Conservation (phyloP, 2,329 filamentous ascomycete species). For the Exserohilum turcica region DNA sequence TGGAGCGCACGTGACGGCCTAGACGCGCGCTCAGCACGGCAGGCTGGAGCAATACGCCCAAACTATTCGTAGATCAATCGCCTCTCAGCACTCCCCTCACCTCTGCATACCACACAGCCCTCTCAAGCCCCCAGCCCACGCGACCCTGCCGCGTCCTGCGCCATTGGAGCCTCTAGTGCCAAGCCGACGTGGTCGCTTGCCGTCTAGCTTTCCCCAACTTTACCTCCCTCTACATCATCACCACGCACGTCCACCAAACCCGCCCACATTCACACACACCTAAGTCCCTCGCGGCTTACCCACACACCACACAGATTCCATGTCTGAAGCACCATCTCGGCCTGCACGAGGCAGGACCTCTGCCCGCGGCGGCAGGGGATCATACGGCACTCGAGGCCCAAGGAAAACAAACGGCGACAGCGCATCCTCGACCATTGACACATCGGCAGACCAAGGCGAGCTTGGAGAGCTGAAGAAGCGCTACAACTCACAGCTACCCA, state of each 20-base stretch:
- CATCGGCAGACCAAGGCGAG: slow-evolving; percentile 82
- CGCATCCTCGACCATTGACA: slow-evolving; percentile 62
- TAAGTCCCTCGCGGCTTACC: slow-evolving; percentile 29
- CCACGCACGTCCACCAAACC: slow-evolving; percentile 31
- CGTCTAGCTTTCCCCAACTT: slow-evolving; percentile 39
- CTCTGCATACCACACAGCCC: slow-evolving; percentile 17
- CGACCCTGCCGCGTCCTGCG: slow-evolving; percentile 28
- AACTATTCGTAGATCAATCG: slow-evolving; percentile 12
- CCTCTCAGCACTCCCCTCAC: slow-evolving; percentile 14
- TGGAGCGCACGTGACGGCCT: slow-evolving; percentile 15
- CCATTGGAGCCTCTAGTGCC: slow-evolving; percentile 30
- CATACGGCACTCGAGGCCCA: slow-evolving; percentile 62
- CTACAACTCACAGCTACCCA: slow-evolving; percentile 76
- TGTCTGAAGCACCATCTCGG: slow-evolving; percentile 95
- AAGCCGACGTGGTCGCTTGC: slow-evolving; percentile 37
- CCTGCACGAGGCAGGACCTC: slow-evolving; percentile 89
- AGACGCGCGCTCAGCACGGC: slow-evolving; percentile 16
- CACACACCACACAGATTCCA: slow-evolving; percentile 59
- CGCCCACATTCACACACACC: slow-evolving; percentile 30
- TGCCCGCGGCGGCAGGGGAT: slow-evolving; percentile 79
- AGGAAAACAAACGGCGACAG: slow-evolving; percentile 73
- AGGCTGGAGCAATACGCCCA: slow-evolving; percentile 8
- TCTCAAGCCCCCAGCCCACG: slow-evolving; percentile 19
- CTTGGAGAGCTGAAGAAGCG: slow-evolving; percentile 90
- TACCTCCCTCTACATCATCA: slow-evolving; percentile 43